These are phyloP conservation scores for Amanita polypyramis DNA, from an alignment of 768 basidiomycete species.

Conservation along the genomic window DNA sequence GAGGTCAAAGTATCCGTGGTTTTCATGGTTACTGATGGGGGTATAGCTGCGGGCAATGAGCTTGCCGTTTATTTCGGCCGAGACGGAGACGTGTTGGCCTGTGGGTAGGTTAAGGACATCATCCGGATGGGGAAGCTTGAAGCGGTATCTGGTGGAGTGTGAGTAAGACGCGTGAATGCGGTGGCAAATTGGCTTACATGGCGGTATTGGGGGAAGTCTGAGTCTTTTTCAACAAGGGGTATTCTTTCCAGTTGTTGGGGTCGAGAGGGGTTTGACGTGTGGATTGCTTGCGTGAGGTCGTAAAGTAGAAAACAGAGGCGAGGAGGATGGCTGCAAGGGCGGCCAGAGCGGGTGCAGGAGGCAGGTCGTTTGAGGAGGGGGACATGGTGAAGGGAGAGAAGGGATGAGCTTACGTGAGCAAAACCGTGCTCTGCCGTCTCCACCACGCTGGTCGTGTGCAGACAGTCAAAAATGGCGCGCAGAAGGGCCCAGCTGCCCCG, in stretches of 20 bases:
- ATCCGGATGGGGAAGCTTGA: conserved; percentile 62
- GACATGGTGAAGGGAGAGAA: conserved; percentile 16
- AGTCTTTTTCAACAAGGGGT: conserved; percentile 72
- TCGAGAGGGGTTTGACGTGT: conserved; percentile 52
- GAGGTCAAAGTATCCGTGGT: conserved; percentile 90
- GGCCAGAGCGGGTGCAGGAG: conserved; percentile 36
- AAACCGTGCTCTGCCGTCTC: background rate
- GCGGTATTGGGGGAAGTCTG: conserved; percentile 93
- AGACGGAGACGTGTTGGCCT: conserved; percentile 92
- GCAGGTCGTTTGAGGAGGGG: conserved; percentile 26
- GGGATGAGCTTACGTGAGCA: background rate
- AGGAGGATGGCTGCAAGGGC: conserved; percentile 40
- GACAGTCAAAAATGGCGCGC: conserved; percentile 11
- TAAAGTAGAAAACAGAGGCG: conserved; percentile 40
- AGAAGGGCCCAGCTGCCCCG: conserved; percentile 27
- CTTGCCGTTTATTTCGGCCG: conserved; percentile 88
- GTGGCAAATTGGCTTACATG: conserved; percentile 39
- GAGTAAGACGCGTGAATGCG: background rate
- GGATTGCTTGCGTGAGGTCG: conserved; percentile 22
- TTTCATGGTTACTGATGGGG: conserved; percentile 88
- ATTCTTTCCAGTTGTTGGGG: conserved; percentile 71
- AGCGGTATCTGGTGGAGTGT: conserved; percentile 67
- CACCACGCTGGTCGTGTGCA: conserved; percentile 12
- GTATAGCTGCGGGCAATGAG: conserved; percentile 88
- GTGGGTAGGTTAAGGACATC: conserved; percentile 89